Evolutionary conservation across 2,329 filamentous ascomycete species (phyloP).

Genomic region (Dothideomycetes sp.): DNA sequence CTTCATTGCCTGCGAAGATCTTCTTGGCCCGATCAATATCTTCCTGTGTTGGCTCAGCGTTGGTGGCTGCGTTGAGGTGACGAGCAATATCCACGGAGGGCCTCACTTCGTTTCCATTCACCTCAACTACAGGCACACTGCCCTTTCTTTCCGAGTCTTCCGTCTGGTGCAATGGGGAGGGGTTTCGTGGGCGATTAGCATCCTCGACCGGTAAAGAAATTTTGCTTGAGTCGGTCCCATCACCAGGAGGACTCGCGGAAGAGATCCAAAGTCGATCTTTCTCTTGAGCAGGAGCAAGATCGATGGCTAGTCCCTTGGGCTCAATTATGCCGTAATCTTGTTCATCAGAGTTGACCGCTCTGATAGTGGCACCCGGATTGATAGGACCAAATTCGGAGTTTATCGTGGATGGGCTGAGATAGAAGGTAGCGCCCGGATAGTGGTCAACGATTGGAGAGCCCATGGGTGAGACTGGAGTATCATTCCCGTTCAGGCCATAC

Average conservation of each 20-base stretch:
- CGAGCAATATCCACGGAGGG: conserved; percentile 6
- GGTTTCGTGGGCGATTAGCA: not conserved
- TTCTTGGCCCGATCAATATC: conserved; percentile 68
- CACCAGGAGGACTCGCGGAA: not conserved
- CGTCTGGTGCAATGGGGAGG: not conserved
- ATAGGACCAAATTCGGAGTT: too few species aligned
- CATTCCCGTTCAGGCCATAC: not conserved
- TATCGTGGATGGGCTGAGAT: not conserved
- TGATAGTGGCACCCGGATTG: not conserved
- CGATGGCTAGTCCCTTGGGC: not conserved
- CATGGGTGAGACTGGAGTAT: conserved; percentile 7
- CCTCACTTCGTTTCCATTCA: conserved; percentile 34
- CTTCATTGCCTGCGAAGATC: conserved; percentile 77
- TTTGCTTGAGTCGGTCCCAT: not conserved
- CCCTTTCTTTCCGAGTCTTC: not conserved
- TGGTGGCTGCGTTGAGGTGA: conserved; percentile 9
- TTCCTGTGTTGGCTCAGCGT: conserved; percentile 45
- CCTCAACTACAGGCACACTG: conserved; percentile 24
- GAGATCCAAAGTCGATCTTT: not conserved
- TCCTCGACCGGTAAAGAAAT: not conserved
- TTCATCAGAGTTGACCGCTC: not conserved
- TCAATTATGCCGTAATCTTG: not conserved
- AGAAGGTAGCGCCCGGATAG: not conserved
- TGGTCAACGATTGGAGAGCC: not conserved
- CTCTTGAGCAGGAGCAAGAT: not conserved